Evolutionary conservation across 2,329 filamentous ascomycete genomes (phyloP).

Genomic region (Neonectria neomacrospora): DNA sequence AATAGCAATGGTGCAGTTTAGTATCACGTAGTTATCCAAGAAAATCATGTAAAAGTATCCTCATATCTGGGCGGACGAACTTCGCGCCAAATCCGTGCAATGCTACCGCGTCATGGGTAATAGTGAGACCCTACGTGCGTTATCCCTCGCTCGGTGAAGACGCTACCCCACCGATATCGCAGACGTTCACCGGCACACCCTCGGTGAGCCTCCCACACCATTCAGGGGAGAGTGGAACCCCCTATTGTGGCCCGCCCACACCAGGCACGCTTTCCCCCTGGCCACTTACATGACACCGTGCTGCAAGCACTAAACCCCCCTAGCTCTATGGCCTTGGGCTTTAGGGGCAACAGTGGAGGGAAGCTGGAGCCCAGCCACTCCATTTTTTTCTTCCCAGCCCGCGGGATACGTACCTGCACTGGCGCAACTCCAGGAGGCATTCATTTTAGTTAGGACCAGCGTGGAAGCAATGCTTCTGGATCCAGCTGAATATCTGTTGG

Average conservation of each 20-base stretch:
- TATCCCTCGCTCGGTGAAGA: slow-evolving; percentile 16
- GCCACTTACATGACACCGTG: slow-evolving; percentile 15
- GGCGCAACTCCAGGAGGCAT: slow-evolving; percentile 45
- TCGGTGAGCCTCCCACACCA: background rate
- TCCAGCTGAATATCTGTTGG: background rate
- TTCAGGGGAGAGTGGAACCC: background rate
- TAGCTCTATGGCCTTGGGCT: slow-evolving; percentile 5
- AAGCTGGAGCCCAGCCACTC: slow-evolving; percentile 44
- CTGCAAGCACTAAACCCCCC: slow-evolving; percentile 15
- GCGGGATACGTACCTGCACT: slow-evolving; percentile 29
- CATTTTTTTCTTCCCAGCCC: slow-evolving; percentile 32
- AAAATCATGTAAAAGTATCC: background rate
- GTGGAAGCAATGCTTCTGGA: background rate
- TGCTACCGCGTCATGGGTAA: background rate
- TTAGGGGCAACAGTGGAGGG: slow-evolving; percentile 11
- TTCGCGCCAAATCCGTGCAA: background rate
- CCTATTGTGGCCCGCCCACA: background rate
- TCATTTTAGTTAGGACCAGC: slow-evolving; percentile 47
- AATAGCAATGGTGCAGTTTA: background rate
- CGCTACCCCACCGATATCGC: slow-evolving; percentile 5
- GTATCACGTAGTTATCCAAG: background rate
- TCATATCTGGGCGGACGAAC: background rate
- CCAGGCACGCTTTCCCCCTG: background rate
- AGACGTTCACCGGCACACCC: slow-evolving; percentile 4
- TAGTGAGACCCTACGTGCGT: slow-evolving; percentile 10